Conservation (phyloP, 106 monocot species). For the Apostasia ramifera region DNA sequence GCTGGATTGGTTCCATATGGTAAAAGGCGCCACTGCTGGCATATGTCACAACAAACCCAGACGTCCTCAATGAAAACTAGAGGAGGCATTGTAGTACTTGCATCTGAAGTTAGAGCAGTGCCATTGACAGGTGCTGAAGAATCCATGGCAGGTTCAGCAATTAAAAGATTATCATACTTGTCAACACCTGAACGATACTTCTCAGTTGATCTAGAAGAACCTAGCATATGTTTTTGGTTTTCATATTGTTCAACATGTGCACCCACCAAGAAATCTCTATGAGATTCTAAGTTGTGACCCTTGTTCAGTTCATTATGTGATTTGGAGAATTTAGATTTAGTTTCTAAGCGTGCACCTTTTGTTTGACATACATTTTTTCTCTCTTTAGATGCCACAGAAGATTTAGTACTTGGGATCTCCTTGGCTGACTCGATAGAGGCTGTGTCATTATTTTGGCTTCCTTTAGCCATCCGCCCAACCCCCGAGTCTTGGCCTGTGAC, state of each 20-base stretch:
- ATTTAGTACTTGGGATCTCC: slow-evolving; percentile 11
- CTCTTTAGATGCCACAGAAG: slow-evolving; percentile 23
- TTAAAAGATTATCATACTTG: slow-evolving; percentile 18
- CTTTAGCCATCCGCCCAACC: slow-evolving; percentile 26
- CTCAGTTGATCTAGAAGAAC: slow-evolving; percentile 15
- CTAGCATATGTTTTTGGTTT: slow-evolving; percentile 11
- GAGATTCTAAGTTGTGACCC: slow-evolving; percentile 8
- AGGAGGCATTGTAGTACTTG: slow-evolving; percentile 21
- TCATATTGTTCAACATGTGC: slow-evolving; percentile 20
- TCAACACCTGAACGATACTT: slow-evolving; percentile 22
- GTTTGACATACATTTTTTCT: slow-evolving; percentile 35
- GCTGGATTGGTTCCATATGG: slow-evolving; percentile 46
- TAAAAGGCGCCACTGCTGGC: slow-evolving; percentile 67
- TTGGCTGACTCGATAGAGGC: slow-evolving; percentile 17
- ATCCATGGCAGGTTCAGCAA: slow-evolving; percentile 15
- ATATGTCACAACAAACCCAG: slow-evolving; percentile 74
- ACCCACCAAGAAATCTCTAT: slow-evolving; percentile 8
- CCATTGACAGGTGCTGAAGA: slow-evolving; percentile 1
- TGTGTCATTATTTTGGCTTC: slow-evolving; percentile 14
- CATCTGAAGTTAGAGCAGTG: slow-evolving; percentile 15
- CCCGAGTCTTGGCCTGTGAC: slow-evolving; percentile 23
- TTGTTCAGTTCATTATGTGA: slow-evolving; percentile 18
- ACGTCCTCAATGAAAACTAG: slow-evolving; percentile 58
- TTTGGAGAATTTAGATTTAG: slow-evolving; percentile 17
- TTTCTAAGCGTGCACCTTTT: slow-evolving; percentile 29